Percentiles rank a stretch among this genome's conserved stretches.
These are phyloP conservation scores for Phyllostachys edulis DNA, from an alignment of 176 grass and related monocot species.

Conservation along the genomic window DNA sequence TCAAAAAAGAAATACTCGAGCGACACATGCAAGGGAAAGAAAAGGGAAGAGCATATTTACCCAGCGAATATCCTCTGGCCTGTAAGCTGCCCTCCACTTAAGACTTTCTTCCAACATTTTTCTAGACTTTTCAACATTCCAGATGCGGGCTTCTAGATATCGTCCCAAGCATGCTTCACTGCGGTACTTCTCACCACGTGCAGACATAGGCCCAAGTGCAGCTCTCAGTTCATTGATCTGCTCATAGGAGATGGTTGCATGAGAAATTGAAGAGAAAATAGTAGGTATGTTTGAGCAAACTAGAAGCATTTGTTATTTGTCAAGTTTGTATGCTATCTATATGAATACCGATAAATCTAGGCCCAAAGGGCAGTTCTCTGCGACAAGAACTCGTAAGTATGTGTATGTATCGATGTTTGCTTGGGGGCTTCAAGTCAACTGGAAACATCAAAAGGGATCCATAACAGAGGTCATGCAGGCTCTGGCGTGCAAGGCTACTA, in stretches of 20 bases:
- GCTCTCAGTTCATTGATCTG: too few species aligned
- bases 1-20: neutral
- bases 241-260: too few species aligned
- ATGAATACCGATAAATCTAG: too few species aligned
- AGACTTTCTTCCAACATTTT: slow-evolving; percentile 86
- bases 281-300: neutral
- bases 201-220: too few species aligned
- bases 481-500: neutral
- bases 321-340: neutral
- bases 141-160: too few species aligned
- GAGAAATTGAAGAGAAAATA: too few species aligned
- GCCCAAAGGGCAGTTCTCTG: neutral
- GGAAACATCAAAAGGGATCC: neutral
- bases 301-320: neutral
- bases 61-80: slow-evolving; percentile 78
- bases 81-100: slow-evolving; percentile 73
- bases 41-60: slow-evolving; percentile 24
- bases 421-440: neutral
- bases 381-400: neutral
- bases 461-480: neutral
- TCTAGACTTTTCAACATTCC: too few species aligned
- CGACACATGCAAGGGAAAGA: neutral
- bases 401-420: neutral
- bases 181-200: too few species aligned
- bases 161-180: too few species aligned